Evolutionary conservation across 2,329 filamentous ascomycete genomes (phyloP), one percentile per base, ranked within the genome.

Genomic region (Pseudocercospora fuligena): DNA sequence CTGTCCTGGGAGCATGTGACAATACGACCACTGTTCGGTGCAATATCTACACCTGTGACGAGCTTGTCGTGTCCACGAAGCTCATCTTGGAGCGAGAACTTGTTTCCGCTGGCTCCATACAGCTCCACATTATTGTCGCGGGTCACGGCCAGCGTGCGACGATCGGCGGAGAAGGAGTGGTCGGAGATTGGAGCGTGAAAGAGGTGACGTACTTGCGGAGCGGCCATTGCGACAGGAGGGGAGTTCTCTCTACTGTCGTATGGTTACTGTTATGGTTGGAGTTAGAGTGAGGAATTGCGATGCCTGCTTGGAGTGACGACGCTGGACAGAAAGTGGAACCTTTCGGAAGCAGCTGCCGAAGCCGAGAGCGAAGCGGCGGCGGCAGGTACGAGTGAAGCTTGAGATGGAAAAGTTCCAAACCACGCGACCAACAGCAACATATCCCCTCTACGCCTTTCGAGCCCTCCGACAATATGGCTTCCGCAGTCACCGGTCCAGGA

Each of bases 1-100:
- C 95, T 92, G 81, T 99, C 95, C 84, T 99, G 95, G 25, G 94
- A 97, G 83, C 94, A 99, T 63, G 95, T 97, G 40, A 99, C 95
- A 75, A 99, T 99, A 77, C 93, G 92, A 65, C 95, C 94, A 72
- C 89, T 94, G 69, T 88, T 88, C 19, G 93, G 92, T 1, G 95
- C 94, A 82, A 99, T 97, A 77, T 99, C 95, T 25, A 99, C 93
- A 74, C 95, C 91, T 1, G 95, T 99, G 60, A 99, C 92, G 1
- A 90, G 94, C 85, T 99, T 99, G 80, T 99, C 96, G 77, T 99
- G 95, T 53, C 94, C 95, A 77, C 94, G 95, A 66, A 99, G 86
- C 82, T 97, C 93, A 80, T 98, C 93, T 79, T 94, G 90, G 72
- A 97, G 85, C 89, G 89, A 82, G 94, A 97, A 71, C 76, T 83